These are phyloP conservation scores for Candida glucosophila DNA, from an alignment of 1,139 yeast species.

Conservation along the genomic window DNA sequence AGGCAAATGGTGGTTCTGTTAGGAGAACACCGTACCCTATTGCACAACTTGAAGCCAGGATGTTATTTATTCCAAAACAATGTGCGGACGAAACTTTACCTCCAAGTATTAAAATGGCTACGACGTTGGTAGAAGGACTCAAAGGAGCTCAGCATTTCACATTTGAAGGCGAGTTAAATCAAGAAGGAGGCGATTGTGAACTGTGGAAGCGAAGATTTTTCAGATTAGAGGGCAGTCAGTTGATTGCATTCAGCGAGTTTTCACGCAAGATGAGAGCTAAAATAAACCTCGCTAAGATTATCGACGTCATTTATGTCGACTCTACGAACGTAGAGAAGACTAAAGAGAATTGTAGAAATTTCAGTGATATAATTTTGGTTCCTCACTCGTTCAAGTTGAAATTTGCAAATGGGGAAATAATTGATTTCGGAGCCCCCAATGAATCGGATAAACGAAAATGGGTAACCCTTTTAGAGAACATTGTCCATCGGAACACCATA, in stretches of 20 bases:
- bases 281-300: slow-evolving; percentile 56
- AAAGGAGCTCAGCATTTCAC: slow-evolving; percentile 25
- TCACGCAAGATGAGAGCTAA: slow-evolving; percentile 57
- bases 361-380: slow-evolving; percentile 55
- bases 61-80: slow-evolving; percentile 62
- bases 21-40: slow-evolving; percentile 50
- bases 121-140: slow-evolving; percentile 42
- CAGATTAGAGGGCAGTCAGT: slow-evolving; percentile 49
- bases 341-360: slow-evolving; percentile 37
- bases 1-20: slow-evolving; percentile 17
- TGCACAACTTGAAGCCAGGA: slow-evolving; percentile 61
- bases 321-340: slow-evolving; percentile 22
- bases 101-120: slow-evolving; percentile 52
- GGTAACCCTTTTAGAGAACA: slow-evolving; percentile 45
- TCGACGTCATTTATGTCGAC: slow-evolving; percentile 44
- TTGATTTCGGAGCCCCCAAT: slow-evolving; percentile 63
- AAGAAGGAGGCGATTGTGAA: slow-evolving; percentile 73
- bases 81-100: slow-evolving; percentile 55
- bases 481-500: slow-evolving; percentile 45
- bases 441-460: slow-evolving; percentile 46
- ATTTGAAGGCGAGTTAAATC: slow-evolving; percentile 59
- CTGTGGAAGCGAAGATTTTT: slow-evolving; percentile 56
- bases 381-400: slow-evolving; percentile 57
- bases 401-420: slow-evolving; percentile 61
- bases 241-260: slow-evolving; percentile 59